Evolutionary conservation across 1,284 basidiomycete species (phyloP).

Genomic region (Ustilago crameri): DNA sequence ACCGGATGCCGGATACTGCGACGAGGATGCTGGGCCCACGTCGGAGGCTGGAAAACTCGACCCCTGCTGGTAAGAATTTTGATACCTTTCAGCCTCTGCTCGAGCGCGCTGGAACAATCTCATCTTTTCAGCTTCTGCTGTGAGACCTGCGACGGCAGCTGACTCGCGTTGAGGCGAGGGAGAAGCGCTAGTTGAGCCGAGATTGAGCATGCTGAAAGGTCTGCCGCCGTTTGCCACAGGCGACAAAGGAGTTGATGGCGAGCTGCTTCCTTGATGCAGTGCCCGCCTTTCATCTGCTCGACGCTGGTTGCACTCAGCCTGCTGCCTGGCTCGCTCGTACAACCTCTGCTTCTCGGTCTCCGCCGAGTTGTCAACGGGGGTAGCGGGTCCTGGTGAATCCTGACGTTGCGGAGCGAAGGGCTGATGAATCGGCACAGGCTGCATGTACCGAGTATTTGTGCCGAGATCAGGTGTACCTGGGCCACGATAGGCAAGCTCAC

Average conservation of each 20-base stretch:
- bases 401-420: slow-evolving; percentile 7
- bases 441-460: slow-evolving; percentile 25
- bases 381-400: neutral
- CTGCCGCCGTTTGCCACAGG: slow-evolving; percentile 20
- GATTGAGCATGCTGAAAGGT: slow-evolving; percentile 38
- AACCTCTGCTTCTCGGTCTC: slow-evolving; percentile 62
- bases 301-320: slow-evolving; percentile 60
- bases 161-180: slow-evolving; percentile 1
- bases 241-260: slow-evolving; percentile 5
- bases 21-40: neutral
- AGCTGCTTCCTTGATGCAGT: slow-evolving; percentile 15
- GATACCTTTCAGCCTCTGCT: slow-evolving; percentile 56
- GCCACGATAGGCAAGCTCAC: slow-evolving; percentile 17
- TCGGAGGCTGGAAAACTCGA: slow-evolving; percentile 32
- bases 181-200: slow-evolving; percentile 14
- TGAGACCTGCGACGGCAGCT: slow-evolving; percentile 7
- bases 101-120: slow-evolving; percentile 57
- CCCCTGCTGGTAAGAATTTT: slow-evolving; percentile 39
- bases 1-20: neutral
- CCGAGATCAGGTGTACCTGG: slow-evolving; percentile 21
- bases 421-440: slow-evolving; percentile 33
- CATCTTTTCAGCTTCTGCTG: slow-evolving; percentile 57
- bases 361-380: slow-evolving; percentile 31
- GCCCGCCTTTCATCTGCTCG: slow-evolving; percentile 51
- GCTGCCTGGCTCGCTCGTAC: slow-evolving; percentile 61